Conservation (phyloP, 2,329 filamentous ascomycete genomes). For the Magnaporthiopsis poae region DNA sequence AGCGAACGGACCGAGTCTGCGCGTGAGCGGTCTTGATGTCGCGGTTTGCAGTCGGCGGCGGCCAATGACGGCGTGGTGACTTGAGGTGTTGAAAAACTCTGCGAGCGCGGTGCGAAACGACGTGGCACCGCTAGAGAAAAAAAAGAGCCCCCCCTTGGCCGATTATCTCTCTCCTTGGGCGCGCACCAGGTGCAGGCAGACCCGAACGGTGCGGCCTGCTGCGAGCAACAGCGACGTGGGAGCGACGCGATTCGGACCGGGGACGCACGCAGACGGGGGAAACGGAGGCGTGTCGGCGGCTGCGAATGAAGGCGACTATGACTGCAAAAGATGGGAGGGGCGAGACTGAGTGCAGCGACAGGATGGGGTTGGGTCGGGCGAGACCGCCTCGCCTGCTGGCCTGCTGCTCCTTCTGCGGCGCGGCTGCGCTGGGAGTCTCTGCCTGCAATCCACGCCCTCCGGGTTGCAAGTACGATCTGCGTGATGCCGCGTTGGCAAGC, state of each 20-base stretch:
- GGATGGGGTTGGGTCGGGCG: neutral
- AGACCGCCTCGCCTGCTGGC: neutral
- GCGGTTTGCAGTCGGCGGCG: neutral
- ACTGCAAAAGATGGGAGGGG: neutral
- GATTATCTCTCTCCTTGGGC: neutral
- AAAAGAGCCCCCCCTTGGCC: neutral
- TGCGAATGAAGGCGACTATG: neutral
- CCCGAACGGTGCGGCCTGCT: neutral
- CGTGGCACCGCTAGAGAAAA: neutral
- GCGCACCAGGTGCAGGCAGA: neutral
- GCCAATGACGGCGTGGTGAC: neutral
- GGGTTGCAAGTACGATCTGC: neutral
- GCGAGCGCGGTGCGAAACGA: neutral
- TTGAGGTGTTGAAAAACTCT: neutral
- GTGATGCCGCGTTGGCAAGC: conserved; percentile 2
- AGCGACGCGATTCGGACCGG: neutral
- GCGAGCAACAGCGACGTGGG: neutral
- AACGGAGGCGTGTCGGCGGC: neutral
- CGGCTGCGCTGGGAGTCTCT: conserved; percentile 1
- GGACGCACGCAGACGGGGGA: neutral
- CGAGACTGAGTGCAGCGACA: neutral
- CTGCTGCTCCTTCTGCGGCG: conserved; percentile 1
- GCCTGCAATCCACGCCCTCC: conserved; percentile 1
- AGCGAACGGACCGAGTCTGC: conserved; percentile 4
- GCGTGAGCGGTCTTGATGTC: neutral